These are phyloP conservation scores for Fusarium metavorans DNA, from an alignment of 2,329 filamentous ascomycete species.

Conservation along the genomic window DNA sequence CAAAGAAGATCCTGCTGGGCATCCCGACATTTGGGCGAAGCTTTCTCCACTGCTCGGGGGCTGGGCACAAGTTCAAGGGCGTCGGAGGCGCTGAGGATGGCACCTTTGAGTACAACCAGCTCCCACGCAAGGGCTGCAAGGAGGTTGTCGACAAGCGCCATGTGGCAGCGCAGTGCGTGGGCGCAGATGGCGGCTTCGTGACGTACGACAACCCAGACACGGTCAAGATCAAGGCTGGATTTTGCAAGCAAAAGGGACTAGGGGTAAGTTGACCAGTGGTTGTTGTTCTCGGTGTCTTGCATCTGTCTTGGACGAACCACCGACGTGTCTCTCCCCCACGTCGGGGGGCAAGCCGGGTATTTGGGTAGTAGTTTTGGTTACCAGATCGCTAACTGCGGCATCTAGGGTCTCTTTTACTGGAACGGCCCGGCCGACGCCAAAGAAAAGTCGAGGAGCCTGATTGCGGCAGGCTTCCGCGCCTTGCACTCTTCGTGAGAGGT, in stretches of 20 bases:
- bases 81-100: constrained; percentile 71
- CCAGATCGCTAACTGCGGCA: constrained; percentile 33
- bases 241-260: constrained; percentile 77
- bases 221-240: constrained; percentile 79
- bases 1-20: constrained; percentile 79
- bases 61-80: constrained; percentile 71
- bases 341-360: constrained; percentile 7
- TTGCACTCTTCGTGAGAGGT: constrained; percentile 58
- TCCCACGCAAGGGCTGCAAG: constrained; percentile 71
- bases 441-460: constrained; percentile 67
- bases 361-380: not conserved
- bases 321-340: constrained; percentile 20
- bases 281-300: constrained; percentile 20
- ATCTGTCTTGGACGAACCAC: constrained; percentile 27
- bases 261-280: constrained; percentile 61
- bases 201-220: constrained; percentile 84
- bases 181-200: constrained; percentile 81
- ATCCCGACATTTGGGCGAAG: constrained; percentile 82
- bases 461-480: constrained; percentile 69
- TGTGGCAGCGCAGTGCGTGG: constrained; percentile 78
- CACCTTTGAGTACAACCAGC: constrained; percentile 78
- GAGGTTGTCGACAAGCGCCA: constrained; percentile 76
- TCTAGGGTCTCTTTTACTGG: constrained; percentile 83
- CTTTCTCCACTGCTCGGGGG: constrained; percentile 74
- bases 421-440: constrained; percentile 78